A percentile compares a stretch with the other conserved stretches of the same genome.
These are phyloP conservation scores for Balamuthia mandrillaris DNA, from an alignment of 208 protist genomes.

Conservation along the genomic window DNA sequence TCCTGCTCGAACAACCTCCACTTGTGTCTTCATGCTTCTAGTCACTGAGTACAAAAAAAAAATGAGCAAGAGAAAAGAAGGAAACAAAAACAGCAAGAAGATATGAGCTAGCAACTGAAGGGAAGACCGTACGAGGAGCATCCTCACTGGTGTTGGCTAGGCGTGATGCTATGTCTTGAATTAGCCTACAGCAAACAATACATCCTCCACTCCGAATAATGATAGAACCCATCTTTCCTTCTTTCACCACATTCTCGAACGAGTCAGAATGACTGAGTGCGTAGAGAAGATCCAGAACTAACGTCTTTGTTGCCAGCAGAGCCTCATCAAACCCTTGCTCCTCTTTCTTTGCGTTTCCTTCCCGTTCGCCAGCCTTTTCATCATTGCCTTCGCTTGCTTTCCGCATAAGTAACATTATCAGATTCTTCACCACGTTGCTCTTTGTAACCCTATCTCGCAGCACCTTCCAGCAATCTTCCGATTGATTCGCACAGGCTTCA, in stretches of 20 bases:
- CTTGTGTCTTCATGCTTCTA: not conserved
- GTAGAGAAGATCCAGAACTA: conserved; percentile 37
- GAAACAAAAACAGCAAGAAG: too few relatives aligned
- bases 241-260: conserved; percentile 24
- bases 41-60: too few relatives aligned
- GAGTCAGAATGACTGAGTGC: conserved; percentile 21
- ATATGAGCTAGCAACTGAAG: too few relatives aligned
- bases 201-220: conserved; percentile 31
- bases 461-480: conserved; percentile 15
- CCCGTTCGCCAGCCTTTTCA: not conserved
- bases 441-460: not conserved
- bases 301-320: conserved; percentile 18
- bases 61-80: too few relatives aligned
- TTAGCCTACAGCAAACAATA: conserved; percentile 13
- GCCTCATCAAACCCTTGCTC: not conserved
- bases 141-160: too few relatives aligned
- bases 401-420: conserved; percentile 19
- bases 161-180: too few relatives aligned
- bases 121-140: too few relatives aligned
- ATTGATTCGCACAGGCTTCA: not conserved
- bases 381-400: too few relatives aligned
- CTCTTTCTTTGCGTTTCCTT: not conserved
- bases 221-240: conserved; percentile 11
- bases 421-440: conserved; percentile 19
- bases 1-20: not conserved